Conservation (phyloP, 176 grass and related monocot genomes). For the Oryza longistaminata region DNA sequence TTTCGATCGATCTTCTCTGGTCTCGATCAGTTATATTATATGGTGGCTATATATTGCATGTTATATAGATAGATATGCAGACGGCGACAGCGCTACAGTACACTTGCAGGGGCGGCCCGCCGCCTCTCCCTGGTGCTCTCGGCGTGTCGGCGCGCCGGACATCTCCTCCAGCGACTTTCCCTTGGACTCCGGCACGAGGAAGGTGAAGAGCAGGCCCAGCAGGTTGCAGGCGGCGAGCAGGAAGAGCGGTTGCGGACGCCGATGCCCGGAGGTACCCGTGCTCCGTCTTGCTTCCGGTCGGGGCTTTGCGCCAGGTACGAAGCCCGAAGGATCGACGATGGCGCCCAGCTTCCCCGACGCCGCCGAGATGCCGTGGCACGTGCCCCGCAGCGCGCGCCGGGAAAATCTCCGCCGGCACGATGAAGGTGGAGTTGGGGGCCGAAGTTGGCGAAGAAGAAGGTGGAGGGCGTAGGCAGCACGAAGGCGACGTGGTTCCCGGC, state of each 20-base stretch:
- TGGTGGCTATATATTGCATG: too few relatives aligned
- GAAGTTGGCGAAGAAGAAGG: constrained; percentile 94
- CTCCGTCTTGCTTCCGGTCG: constrained; percentile 57
- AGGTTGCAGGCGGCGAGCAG: constrained; percentile 72
- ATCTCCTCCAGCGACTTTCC: constrained; percentile 85
- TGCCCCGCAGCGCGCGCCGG: constrained; percentile 70
- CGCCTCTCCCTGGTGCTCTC: not conserved
- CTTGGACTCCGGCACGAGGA: constrained; percentile 78
- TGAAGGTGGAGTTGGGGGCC: constrained; percentile 66
- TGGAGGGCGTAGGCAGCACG: constrained; percentile 42
- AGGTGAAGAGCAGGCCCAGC: constrained; percentile 60
- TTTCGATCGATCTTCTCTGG: too few relatives aligned
- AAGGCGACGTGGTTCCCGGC: constrained; percentile 32
- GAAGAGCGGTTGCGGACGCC: constrained; percentile 71
- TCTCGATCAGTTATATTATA: too few relatives aligned
- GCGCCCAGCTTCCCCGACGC: constrained; percentile 70
- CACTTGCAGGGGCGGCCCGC: too few relatives aligned
- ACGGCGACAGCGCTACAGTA: too few relatives aligned
- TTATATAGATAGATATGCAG: too few relatives aligned
- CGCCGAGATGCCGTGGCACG: constrained; percentile 80
- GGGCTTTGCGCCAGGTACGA: constrained; percentile 75
- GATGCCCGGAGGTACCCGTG: constrained; percentile 72
- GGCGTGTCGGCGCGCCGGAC: constrained; percentile 64
- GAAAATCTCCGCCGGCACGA: constrained; percentile 64
- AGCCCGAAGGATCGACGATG: constrained; percentile 69